Base-by-base conservation (phyloP, 345 rosid species). In the Passiflora organensis region DNA sequence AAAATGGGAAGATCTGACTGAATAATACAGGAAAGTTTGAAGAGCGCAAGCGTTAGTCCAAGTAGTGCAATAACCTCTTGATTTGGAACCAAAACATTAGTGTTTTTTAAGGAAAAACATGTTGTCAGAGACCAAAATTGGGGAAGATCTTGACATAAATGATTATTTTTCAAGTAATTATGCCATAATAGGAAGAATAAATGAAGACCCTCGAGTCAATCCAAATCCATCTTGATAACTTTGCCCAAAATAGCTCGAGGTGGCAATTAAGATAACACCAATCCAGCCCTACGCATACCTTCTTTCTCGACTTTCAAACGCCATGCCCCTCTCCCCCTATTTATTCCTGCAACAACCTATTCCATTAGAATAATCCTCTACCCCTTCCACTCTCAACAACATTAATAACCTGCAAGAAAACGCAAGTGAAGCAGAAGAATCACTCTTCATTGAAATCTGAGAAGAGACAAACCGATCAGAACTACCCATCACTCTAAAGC, bases 141-240 rank as follows among this genome's bases (percentile, higher is more conserved):
- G 23, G 13, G 21, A 22, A 12, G 16, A 36, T 47, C 1, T 2
- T n/a, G n/a, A n/a, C n/a, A n/a, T n/a, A 28, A 28, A 2, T 28
- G 8, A 28, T 2, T 28, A 2, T 2, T 28, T 28, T 28, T 28
- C 34, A 8, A 28, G 8, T 28, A 28, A 28, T 28, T 28, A 2
- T 3, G 34, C n/a, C 5, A 28, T 28, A 8, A 28, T 28, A 28
- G 8, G 34, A 28, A 28, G 3, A 28, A n/a, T 60, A 69, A 55
- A 55, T 55, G 72, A 71, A 60, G 63, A 60, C 61, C 81, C 88
- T 85, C 81, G 86, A 80, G 88, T 76, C 88, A 82, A 85, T 82
- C 80, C 85, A 78, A 72, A 23, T 42, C 16, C 44, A 46, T 4
- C n/a, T 59, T 21, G 32, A 51, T 53, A 64, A 42, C 60, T 47